Conservation (phyloP, 176 grass and related monocot genomes). For the Aegilops longissima region DNA sequence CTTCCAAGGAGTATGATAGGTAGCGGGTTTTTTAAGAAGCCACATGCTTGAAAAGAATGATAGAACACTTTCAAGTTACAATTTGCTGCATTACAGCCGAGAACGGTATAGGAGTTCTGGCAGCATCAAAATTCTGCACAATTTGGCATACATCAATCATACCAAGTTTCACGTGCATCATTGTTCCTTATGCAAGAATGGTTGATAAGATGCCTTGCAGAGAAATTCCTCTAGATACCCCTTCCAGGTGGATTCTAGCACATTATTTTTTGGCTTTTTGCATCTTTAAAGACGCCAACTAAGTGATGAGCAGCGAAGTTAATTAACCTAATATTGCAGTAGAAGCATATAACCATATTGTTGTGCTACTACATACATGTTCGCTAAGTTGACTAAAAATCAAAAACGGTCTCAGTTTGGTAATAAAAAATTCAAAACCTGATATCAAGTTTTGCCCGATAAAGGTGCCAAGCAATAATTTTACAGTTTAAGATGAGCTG, state of each 20-base stretch:
- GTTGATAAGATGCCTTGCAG: slow-evolving; percentile 1
- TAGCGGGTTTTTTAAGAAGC: not conserved
- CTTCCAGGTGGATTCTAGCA: not conserved
- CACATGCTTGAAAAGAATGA: not conserved
- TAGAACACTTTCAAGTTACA: not conserved
- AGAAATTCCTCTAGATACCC: not conserved
- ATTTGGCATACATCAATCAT: not conserved
- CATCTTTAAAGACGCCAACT: slow-evolving; percentile 15
- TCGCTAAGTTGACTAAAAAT: not conserved
- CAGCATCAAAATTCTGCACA: slow-evolving; percentile 21
- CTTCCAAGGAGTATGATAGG: not conserved
- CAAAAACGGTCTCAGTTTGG: not conserved
- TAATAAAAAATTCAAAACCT: not conserved
- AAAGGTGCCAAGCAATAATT: not conserved
- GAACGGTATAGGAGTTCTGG: not conserved
- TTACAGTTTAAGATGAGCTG: not conserved
- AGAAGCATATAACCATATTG: slow-evolving; percentile 1
- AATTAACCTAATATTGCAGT: not conserved
- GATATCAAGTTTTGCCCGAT: not conserved
- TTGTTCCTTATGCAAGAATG: not conserved
- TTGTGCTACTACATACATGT: not conserved
- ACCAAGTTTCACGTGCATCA: not conserved
- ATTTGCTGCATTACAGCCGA: not conserved
- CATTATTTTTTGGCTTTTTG: not conserved
- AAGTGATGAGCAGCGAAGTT: not conserved